Percentiles rank a stretch among this genome's conserved stretches.
Evolutionary conservation across 2,329 filamentous ascomycete species (phyloP).

Genomic region (Fusarium sp.): DNA sequence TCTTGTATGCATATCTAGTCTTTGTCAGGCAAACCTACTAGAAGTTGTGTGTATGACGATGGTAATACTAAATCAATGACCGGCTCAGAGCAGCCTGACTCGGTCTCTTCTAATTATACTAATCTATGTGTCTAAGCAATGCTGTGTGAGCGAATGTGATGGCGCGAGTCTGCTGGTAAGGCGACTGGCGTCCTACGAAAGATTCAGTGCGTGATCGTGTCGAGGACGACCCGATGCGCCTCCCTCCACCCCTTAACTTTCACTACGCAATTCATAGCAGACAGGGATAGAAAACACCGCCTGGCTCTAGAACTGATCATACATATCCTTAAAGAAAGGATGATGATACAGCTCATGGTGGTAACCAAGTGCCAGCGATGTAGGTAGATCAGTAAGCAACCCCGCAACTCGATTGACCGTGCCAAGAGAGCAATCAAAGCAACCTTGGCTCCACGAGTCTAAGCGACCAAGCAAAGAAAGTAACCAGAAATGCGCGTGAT

Average conservation of each 20-base stretch:
- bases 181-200: background rate
- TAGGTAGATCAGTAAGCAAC: background rate
- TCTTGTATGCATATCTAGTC: constrained; percentile 40
- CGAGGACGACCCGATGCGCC: background rate
- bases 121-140: constrained; percentile 29
- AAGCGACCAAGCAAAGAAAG: background rate
- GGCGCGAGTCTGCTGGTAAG: background rate
- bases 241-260: background rate
- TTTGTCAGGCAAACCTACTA: constrained; percentile 34
- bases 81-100: constrained; percentile 14
- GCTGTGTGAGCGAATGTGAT: constrained; percentile 2
- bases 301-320: background rate
- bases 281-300: background rate
- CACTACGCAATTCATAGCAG: background rate
- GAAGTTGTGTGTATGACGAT: constrained; percentile 31
- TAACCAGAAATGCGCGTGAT: background rate
- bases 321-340: background rate
- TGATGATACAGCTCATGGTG: background rate
- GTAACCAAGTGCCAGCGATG: background rate
- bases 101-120: constrained; percentile 34
- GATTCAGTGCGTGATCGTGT: background rate
- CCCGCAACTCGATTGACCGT: background rate
- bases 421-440: background rate
- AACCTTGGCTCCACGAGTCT: background rate
- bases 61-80: constrained; percentile 40